Base-by-base conservation (phyloP, 805 yeast genomes). In the Teunomyces lycoperdinae region DNA sequence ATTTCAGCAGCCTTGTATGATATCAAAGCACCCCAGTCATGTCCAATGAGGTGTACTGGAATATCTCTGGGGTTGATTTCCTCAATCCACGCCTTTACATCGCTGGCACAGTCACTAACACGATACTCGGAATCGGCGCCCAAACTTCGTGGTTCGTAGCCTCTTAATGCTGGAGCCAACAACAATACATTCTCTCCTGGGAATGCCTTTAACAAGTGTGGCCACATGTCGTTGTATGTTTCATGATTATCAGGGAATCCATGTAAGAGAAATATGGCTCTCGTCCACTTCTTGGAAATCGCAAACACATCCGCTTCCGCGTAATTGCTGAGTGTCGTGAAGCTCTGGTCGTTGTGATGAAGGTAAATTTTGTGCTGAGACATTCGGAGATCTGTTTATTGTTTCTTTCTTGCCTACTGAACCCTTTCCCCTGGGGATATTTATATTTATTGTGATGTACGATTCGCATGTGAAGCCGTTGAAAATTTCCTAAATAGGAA, bases 1-100 rank as follows among this genome's bases (percentile, higher is more conserved):
- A 61, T 43, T 16, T 60, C 52, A 2, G 74, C 69, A 3, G 71
- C 56, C 49, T 68, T 68, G 54, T 60, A 70, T 5, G 70, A 52
- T 27, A 64, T 62, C 14, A 69, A 53, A 8, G 77, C 75, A 16
- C 77, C 77, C 77, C 77, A 72, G 53, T 72, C 77, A 52, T 72
- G 77, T 20, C 76, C 76, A 11, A 72, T 62, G 32, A 72, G 47
- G 51, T 71, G 74, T 9, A 71, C 67, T 2, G 71, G 68, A 13
- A 57, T 50, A 9, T 46, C 38, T 9, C 42, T 40, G 16, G 45
- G 44, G 42, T 48, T 26, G 62, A 67, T 45, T 42, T 50, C 45
- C 20, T 42, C 43, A 33, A 70, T 67, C 69, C 74, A 72, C 32
- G 62, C 59, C 42, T 48, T 44, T 24, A 71, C 61, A 49, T 72